Conservation (phyloP, 352 stramenopile genomes). For the Pythium monospermum region DNA sequence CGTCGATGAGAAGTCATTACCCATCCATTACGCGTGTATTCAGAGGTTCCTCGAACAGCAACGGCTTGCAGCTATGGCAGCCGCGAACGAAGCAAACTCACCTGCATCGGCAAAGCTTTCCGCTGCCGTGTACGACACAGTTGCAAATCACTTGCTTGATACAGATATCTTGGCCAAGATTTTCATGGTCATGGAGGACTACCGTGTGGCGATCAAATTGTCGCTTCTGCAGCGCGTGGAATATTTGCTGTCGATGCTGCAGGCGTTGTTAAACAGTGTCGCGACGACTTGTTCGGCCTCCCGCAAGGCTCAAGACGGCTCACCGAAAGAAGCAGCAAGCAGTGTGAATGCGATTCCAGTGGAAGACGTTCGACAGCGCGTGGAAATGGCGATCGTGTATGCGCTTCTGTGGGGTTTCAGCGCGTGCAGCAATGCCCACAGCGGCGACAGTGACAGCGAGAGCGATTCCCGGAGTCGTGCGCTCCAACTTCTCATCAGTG, state of each 20-base stretch:
- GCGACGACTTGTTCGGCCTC: constrained; percentile 10
- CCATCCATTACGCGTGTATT: constrained; percentile 27
- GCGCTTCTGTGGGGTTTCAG: constrained; percentile 43
- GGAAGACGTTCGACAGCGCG: constrained; percentile 22
- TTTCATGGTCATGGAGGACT: constrained; percentile 23
- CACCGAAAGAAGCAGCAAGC: neutral
- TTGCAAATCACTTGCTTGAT: constrained; percentile 20
- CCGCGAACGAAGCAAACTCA: neutral
- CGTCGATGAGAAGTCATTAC: constrained; percentile 12
- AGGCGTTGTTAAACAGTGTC: constrained; percentile 29
- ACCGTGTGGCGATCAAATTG: constrained; percentile 21
- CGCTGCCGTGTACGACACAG: constrained; percentile 14
- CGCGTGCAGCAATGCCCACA: constrained; percentile 5
- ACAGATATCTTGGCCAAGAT: constrained; percentile 25
- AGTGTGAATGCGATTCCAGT: constrained; percentile 1
- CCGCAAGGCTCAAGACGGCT: constrained; percentile 4
- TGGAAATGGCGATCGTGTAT: constrained; percentile 52
- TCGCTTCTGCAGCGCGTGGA: constrained; percentile 35
- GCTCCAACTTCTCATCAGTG: constrained; percentile 21
- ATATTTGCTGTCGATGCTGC: constrained; percentile 40
- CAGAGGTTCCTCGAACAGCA: constrained; percentile 25
- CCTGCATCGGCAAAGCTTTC: neutral
- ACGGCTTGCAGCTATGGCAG: constrained; percentile 2
- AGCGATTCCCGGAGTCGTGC: constrained; percentile 4
- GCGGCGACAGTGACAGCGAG: neutral